Evolutionary conservation across 2,329 filamentous ascomycete species (phyloP).

Genomic region (Fusarium tuaranense): DNA sequence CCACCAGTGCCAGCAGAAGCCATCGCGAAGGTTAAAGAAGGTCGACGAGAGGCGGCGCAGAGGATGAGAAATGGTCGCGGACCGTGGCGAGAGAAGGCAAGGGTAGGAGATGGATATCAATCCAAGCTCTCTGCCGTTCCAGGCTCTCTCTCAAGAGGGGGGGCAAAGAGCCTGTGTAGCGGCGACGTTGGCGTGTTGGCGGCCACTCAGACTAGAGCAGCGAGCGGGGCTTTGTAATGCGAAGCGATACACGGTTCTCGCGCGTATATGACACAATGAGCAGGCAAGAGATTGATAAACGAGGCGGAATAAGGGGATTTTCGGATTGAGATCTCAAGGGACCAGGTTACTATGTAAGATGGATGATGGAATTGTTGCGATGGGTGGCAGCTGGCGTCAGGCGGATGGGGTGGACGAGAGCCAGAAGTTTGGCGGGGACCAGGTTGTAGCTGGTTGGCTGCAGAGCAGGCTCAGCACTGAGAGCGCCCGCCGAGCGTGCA

Average conservation of each 20-base stretch:
- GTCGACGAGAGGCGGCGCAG: constrained; percentile 10
- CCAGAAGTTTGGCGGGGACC: constrained; percentile 12
- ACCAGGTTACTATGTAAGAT: constrained; percentile 37
- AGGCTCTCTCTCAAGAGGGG: constrained; percentile 40
- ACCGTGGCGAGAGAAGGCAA: constrained; percentile 17
- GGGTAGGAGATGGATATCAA: constrained; percentile 32
- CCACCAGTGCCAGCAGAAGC: constrained; percentile 61
- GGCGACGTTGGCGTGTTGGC: constrained; percentile 36
- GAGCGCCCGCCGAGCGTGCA: constrained; percentile 2
- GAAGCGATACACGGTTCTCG: constrained; percentile 7
- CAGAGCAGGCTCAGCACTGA: constrained; percentile 11
- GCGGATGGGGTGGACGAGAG: constrained; percentile 29
- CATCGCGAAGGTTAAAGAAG: constrained; percentile 53
- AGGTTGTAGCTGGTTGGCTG: constrained; percentile 16
- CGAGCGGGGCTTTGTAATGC: constrained; percentile 25
- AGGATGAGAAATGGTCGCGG: constrained; percentile 5
- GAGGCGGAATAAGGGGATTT: constrained; percentile 23
- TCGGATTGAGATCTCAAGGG: constrained; percentile 36
- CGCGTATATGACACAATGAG: constrained; percentile 19
- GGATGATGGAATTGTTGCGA: constrained; percentile 42
- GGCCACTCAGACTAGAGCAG: constrained; percentile 16
- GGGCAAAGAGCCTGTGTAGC: constrained; percentile 42
- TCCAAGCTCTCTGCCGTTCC: constrained; percentile 42
- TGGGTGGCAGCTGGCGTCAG: constrained; percentile 30
- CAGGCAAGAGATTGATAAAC: constrained; percentile 7